phyloP scores from a whole-genome alignment of 2,329 filamentous ascomycete species.

The Microcyclosporella mali region DNA sequence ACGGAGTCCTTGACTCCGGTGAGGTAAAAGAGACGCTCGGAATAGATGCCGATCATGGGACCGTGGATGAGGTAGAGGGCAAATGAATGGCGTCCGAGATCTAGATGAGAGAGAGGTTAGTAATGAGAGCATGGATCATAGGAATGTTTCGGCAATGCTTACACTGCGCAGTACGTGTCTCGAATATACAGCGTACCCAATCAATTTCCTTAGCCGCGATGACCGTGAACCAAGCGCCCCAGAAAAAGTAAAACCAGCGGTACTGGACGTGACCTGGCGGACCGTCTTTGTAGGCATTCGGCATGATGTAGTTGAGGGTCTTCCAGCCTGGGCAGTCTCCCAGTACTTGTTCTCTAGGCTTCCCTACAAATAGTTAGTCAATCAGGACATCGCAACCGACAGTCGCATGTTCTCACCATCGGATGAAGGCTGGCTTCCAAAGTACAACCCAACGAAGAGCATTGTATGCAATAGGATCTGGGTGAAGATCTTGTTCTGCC shows the following conservation, averaged over 20 bases:
- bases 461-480: constrained; percentile 15
- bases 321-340: constrained; percentile 21
- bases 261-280: constrained; percentile 12
- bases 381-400: too few species aligned
- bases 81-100: constrained; percentile 57
- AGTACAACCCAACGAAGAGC: constrained; percentile 18
- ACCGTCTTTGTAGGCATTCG: constrained; percentile 17
- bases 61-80: constrained; percentile 60
- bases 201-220: constrained; percentile 20
- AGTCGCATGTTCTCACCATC: constrained; percentile 10
- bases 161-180: constrained; percentile 21
- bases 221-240: constrained; percentile 43
- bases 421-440: constrained; percentile 20
- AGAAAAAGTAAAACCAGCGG: constrained; percentile 46
- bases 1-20: constrained; percentile 21
- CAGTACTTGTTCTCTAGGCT: constrained; percentile 9
- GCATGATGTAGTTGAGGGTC: constrained; percentile 19
- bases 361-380: neutral
- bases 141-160: constrained; percentile 1
- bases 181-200: constrained; percentile 21
- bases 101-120: constrained; percentile 11
- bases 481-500: constrained; percentile 5
- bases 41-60: constrained; percentile 77
- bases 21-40: constrained; percentile 83
- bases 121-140: neutral